Percentiles rank a stretch among this genome's conserved stretches.
These are phyloP conservation scores for Populus hybrid DNA, from an alignment of 441 rosid genomes.

Conservation along the genomic window DNA sequence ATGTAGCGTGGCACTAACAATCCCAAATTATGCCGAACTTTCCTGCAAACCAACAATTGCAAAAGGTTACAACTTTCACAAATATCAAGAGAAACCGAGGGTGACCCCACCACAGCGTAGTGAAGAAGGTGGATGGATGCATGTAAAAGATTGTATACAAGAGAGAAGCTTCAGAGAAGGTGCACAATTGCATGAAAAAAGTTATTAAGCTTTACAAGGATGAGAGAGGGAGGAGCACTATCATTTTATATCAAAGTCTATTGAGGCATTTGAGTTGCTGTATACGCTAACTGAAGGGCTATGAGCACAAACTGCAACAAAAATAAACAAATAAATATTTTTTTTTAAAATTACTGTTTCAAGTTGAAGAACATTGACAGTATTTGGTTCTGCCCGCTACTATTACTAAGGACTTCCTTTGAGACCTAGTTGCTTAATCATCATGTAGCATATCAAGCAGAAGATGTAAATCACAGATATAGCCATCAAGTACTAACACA, in stretches of 20 bases:
- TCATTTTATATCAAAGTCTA: neutral
- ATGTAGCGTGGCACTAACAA: too few species aligned
- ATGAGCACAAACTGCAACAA: too few species aligned
- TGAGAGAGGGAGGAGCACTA: neutral
- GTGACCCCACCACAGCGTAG: neutral
- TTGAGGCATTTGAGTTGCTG: neutral
- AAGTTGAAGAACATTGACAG: neutral
- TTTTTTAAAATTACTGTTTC: too few species aligned
- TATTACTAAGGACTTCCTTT: neutral
- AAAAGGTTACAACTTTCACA: neutral
- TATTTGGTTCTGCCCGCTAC: neutral
- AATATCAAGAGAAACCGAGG: neutral
- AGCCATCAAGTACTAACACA: neutral
- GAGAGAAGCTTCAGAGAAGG: neutral
- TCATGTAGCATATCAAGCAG: neutral
- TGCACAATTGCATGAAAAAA: neutral
- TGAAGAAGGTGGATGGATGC: neutral
- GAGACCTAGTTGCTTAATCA: neutral
- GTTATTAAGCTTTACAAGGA: neutral
- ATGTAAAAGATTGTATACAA: neutral
- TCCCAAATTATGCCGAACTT: slow-evolving; percentile 64
- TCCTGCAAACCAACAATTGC: slow-evolving; percentile 49
- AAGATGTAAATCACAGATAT: neutral
- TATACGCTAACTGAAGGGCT: too few species aligned
- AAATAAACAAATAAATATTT: too few species aligned